Conservation (phyloP, 768 basidiomycete genomes). For the Leccinum fibrillosum region DNA sequence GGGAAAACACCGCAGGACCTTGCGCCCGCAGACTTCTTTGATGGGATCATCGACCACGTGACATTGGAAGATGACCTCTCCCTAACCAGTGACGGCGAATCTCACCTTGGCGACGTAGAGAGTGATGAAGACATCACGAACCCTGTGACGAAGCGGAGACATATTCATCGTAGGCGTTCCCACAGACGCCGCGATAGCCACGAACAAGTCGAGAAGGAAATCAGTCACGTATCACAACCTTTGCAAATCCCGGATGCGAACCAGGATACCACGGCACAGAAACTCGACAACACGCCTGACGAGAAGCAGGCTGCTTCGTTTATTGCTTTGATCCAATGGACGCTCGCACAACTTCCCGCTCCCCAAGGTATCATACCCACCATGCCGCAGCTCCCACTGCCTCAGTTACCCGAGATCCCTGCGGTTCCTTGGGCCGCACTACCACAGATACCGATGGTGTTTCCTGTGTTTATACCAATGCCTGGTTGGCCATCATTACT, state of each 20-base stretch:
- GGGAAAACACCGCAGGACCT: constrained; percentile 72
- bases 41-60: constrained; percentile 26
- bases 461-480: constrained; percentile 73
- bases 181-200: constrained; percentile 15
- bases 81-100: constrained; percentile 45
- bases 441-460: constrained; percentile 71
- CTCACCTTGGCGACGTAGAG: constrained; percentile 66
- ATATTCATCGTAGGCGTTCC: constrained; percentile 33
- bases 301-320: constrained; percentile 47
- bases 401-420: constrained; percentile 67
- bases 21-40: constrained; percentile 44
- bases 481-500: constrained; percentile 65
- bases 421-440: constrained; percentile 58
- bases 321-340: constrained; percentile 73
- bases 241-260: constrained; percentile 2
- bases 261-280: constrained; percentile 23
- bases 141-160: constrained; percentile 27
- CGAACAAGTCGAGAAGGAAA: constrained; percentile 10
- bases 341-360: constrained; percentile 57
- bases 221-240: background rate
- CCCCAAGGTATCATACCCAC: constrained; percentile 56
- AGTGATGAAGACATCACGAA: constrained; percentile 53
- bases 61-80: constrained; percentile 23
- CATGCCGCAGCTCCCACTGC: constrained; percentile 46
- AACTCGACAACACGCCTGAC: constrained; percentile 19